Base-by-base conservation (phyloP, 768 basidiomycete species). In the Serendipita vermifera region DNA sequence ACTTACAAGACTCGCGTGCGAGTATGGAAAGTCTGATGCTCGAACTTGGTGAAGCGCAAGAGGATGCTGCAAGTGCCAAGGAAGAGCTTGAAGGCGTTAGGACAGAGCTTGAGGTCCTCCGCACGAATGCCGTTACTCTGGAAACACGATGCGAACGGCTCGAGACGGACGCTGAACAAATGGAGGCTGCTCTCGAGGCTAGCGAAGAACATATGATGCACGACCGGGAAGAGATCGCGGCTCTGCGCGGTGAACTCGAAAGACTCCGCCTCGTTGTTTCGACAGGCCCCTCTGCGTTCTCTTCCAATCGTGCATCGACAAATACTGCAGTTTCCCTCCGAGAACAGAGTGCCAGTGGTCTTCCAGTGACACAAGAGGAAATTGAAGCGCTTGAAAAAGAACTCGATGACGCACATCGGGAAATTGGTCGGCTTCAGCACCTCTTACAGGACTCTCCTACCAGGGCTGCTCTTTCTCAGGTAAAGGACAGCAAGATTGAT, bases 171-270 rank as follows among this genome's bases (percentile, higher is more conserved):
- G 78, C 73, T 17, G 68, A 73, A 39, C 84, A 88, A 65, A 73
- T 87, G 75, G 83, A 89, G 60, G 78, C 82, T 1, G 88, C 86
- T 0, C 68, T 91, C 54, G 79, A 84, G 53, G 85, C 80, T 4
- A 80, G 81, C 0, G 85, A 89, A 66, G 73, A 74, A 64, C 82
- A 82, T 69, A 85, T 85, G 76, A 64, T 69, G 27, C 71, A 74
- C 0, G 85, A 62, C 55, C 59, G 56, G 36, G 55, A 58, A 14
- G 60, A 61, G 59, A 51, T 86, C 17, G 60, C 70, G 3, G 68
- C 75, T 4, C 65, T 83, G 38, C 82, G 87, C 62, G 78, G 82
- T 36, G 82, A 81, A 56, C 68, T 69, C 33, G 75, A 82, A 48
- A 70, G 68, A 59, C 58, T 54, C 67, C 74, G 33, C 2, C 33